phyloP scores from a whole-genome alignment of 2,329 filamentous ascomycete species.

The Botrytis squamosa region DNA sequence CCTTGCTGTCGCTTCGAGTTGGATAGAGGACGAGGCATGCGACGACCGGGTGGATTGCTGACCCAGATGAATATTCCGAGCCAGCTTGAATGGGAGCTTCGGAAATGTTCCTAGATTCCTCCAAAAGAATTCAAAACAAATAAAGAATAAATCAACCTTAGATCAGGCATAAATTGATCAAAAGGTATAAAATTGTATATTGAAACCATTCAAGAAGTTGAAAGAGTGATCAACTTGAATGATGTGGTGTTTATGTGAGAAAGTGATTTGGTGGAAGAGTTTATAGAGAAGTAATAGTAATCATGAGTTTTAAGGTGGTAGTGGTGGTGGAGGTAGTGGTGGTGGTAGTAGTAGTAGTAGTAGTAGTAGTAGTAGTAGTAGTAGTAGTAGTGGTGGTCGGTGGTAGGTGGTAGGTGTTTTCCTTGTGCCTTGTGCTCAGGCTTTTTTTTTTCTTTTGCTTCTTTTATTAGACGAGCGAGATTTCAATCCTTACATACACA shows the following conservation, averaged over 20 bases:
- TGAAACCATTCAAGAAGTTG: conserved; percentile 20
- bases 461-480: neutral
- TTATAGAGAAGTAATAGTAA: neutral
- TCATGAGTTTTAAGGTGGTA: neutral
- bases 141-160: neutral
- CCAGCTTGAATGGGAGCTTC: conserved; percentile 33
- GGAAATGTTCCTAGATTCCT: conserved; percentile 6
- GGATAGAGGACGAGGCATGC: conserved; percentile 39
- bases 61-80: conserved; percentile 40
- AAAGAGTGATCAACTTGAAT: conserved; percentile 20
- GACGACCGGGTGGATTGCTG: conserved; percentile 34
- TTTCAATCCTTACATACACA: neutral
- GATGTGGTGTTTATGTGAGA: neutral
- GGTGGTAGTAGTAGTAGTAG: neutral
- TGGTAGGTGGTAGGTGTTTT: neutral
- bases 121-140: neutral
- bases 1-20: conserved; percentile 40
- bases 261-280: neutral
- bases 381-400: neutral
- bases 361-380: neutral
- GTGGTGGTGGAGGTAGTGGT: neutral
- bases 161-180: conserved; percentile 11
- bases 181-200: neutral
- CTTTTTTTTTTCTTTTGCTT: neutral
- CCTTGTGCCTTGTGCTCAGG: conserved; percentile 8